These are phyloP conservation scores for Amylocarpus encephaloides DNA, from an alignment of 2,329 filamentous ascomycete species.

Conservation along the genomic window DNA sequence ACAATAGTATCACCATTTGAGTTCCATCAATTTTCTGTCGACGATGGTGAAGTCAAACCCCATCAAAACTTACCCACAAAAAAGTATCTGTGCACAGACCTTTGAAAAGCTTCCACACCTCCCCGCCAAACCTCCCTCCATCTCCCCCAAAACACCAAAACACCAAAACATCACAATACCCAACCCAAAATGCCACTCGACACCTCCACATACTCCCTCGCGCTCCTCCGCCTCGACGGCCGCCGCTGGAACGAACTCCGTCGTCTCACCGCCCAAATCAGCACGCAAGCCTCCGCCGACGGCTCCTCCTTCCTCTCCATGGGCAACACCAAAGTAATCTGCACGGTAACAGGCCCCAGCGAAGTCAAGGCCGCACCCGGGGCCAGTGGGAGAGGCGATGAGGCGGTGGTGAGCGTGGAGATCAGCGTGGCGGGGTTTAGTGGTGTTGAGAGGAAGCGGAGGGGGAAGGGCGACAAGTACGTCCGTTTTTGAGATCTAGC, in stretches of 20 bases:
- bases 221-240: conserved; percentile 74
- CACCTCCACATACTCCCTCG: conserved; percentile 84
- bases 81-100: too few relatives aligned
- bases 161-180: too few relatives aligned
- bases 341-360: conserved; percentile 78
- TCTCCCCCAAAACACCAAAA: too few relatives aligned
- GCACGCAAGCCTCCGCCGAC: conserved; percentile 86
- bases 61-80: too few relatives aligned
- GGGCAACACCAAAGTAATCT: conserved; percentile 96
- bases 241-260: conserved; percentile 97
- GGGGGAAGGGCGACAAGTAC: conserved; percentile 75
- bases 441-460: conserved; percentile 75
- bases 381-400: conserved; percentile 33
- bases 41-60: too few relatives aligned
- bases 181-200: conserved; percentile 75
- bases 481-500: conserved; percentile 48
- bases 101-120: too few relatives aligned
- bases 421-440: conserved; percentile 85
- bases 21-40: too few relatives aligned
- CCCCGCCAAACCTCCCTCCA: too few relatives aligned
- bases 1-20: too few relatives aligned
- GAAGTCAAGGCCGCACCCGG: conserved; percentile 54
- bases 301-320: conserved; percentile 92
- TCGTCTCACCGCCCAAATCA: conserved; percentile 79
- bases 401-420: conserved; percentile 69